A percentile compares a stretch with the other conserved stretches of the same genome.
phyloP scores from a whole-genome alignment of 768 basidiomycete species.

The Lactarius vividus region DNA sequence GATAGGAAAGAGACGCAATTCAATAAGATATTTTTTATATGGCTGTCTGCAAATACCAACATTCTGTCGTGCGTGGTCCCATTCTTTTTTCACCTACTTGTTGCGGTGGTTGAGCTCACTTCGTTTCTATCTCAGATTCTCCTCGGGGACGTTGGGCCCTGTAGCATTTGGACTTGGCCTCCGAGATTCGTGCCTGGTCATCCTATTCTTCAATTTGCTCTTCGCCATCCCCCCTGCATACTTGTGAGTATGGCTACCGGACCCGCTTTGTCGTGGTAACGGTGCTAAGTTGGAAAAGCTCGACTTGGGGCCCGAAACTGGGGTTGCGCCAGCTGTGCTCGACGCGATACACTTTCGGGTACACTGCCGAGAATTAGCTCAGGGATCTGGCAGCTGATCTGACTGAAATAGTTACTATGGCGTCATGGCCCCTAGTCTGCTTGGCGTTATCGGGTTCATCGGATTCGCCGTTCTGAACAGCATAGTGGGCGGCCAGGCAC shows the following conservation, averaged over 20 bases:
- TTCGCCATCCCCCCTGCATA: conserved; percentile 44
- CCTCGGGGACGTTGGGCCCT: conserved; percentile 47
- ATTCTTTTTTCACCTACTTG: not conserved
- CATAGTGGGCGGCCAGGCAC: conserved; percentile 61
- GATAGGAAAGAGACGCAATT: conserved; percentile 40
- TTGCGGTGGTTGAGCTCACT: not conserved
- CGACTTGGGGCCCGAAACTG: conserved; percentile 72
- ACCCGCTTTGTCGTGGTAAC: not conserved
- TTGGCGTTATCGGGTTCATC: conserved; percentile 49
- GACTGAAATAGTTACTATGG: conserved; percentile 51
- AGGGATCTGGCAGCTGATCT: not conserved
- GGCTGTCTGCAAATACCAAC: conserved; percentile 41
- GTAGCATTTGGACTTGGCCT: conserved; percentile 43
- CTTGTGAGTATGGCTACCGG: conserved; percentile 34
- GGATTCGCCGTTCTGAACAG: conserved; percentile 59
- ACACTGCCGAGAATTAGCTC: conserved; percentile 28
- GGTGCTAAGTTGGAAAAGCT: conserved; percentile 35
- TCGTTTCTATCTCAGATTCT: conserved; percentile 36
- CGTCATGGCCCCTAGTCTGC: conserved; percentile 43
- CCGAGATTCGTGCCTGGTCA: conserved; percentile 45
- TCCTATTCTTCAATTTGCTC: conserved; percentile 46
- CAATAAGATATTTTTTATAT: conserved; percentile 43
- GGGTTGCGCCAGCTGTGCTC: conserved; percentile 83
- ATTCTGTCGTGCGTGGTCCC: conserved; percentile 37
- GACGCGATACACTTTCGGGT: conserved; percentile 61